Conservation (phyloP, 2,329 filamentous ascomycete species). For the Exophiala calicioides region DNA sequence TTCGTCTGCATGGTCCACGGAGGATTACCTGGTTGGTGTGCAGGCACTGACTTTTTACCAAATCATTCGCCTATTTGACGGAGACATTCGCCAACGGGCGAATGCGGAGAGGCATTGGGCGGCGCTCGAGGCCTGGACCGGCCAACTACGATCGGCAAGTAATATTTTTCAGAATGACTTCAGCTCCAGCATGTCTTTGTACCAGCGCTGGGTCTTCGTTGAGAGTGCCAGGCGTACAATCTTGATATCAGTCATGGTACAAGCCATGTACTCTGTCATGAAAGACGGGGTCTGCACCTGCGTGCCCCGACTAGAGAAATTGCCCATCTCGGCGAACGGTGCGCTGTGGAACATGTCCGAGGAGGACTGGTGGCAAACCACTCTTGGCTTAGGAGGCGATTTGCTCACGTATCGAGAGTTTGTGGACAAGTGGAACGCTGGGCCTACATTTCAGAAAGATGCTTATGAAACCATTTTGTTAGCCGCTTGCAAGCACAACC, state of each 20-base stretch:
- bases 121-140: conserved; percentile 4
- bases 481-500: conserved; percentile 10
- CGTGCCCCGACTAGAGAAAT: conserved; percentile 1
- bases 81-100: not conserved
- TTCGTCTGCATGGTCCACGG: not conserved
- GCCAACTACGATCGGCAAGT: not conserved
- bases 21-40: conserved; percentile 1
- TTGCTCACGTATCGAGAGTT: conserved; percentile 4
- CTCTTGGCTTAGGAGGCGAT: not conserved
- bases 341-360: not conserved
- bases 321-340: conserved; percentile 3
- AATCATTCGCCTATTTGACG: conserved; percentile 7
- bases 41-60: conserved; percentile 8
- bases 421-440: conserved; percentile 4
- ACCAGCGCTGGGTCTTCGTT: conserved; percentile 3
- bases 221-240: conserved; percentile 6
- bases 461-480: conserved; percentile 7
- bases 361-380: conserved; percentile 3
- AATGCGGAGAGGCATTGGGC: conserved; percentile 5
- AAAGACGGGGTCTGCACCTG: conserved; percentile 2
- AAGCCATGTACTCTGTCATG: conserved; percentile 7
- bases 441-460: conserved; percentile 3
- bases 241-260: conserved; percentile 5
- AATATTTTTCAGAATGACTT: not conserved
- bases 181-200: not conserved